Base-by-base conservation (phyloP, 2,329 filamentous ascomycete genomes). In the Aspergillus ustus region DNA sequence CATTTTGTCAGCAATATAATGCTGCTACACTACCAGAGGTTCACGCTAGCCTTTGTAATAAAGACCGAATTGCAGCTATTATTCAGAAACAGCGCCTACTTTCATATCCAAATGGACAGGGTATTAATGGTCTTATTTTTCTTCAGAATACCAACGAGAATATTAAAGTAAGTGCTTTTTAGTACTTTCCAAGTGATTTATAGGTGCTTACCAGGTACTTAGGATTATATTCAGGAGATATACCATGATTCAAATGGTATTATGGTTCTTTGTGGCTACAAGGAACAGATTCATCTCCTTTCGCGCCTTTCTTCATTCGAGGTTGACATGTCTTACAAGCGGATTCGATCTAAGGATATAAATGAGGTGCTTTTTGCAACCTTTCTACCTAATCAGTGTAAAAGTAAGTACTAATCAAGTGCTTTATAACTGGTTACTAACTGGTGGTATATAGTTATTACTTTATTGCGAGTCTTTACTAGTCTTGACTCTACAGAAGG, bases 301-400 rank as follows among this genome's bases (percentile, higher is more conserved):
- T 28, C 34, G 11, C 28, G 8, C 22, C 22, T 57, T 19, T 22
- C 43, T 28, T 62, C 44, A 31, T 62, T 64, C 45, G n/a, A 61
- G 34, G 37, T 64, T 22, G 44, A 64, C 53, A 55, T 60, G 34
- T 57, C 62, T 45, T 57, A 45, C 22, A 59, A 64, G 17, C 56
- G 44, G 8, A 45, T 63, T 28, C 40, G 37, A n/a, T 53, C 48
- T 25, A 62, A 60, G 19, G 22, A 54, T 19, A 55, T 61, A 22
- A 60, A 64, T 54, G 49, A 64, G 52, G 53, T 64, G 6, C n/a
- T 53, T 34, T 64, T 64, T 60, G 31, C 56, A 43, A 55, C 56
- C 28, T 62, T 57, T 28, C 7, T 61, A 40, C 48, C 44, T 28
- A 34, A 60, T 0, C 49, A 62, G 19, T 25, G 25, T 11, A 60